Conservation (phyloP, 2,329 filamentous ascomycete species). For the Colletotrichum liriopes region DNA sequence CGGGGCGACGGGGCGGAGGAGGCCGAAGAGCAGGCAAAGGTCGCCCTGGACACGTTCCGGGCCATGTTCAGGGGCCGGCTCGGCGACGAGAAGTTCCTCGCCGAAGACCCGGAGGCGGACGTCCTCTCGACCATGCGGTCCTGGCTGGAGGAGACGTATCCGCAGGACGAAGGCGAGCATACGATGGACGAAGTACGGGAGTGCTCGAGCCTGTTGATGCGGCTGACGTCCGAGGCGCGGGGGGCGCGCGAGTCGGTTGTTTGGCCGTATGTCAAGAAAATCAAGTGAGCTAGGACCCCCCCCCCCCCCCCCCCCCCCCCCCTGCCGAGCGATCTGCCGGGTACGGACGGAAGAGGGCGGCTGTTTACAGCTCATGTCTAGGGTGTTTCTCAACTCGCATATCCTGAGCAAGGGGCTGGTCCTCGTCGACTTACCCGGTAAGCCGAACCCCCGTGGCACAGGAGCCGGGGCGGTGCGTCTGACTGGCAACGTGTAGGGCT, state of each 20-base stretch:
- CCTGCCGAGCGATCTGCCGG: no score
- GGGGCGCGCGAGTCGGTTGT: constrained; percentile 44
- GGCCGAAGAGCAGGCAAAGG: constrained; percentile 48
- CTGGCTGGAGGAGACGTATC: constrained; percentile 46
- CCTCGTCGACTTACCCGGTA: constrained; percentile 65
- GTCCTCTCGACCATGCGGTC: constrained; percentile 45
- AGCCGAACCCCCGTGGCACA: no score
- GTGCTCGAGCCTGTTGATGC: constrained; percentile 54
- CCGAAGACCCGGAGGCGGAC: constrained; percentile 16
- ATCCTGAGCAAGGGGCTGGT: constrained; percentile 65
- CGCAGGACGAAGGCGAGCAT: no score
- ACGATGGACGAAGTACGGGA: no score
- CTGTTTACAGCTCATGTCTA: constrained; percentile 45
- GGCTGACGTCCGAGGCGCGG: constrained; percentile 56
- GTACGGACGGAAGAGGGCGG: no score
- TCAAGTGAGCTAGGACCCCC: no score
- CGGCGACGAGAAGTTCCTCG: constrained; percentile 44
- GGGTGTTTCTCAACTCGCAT: constrained; percentile 60
- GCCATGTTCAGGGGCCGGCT: constrained; percentile 54
- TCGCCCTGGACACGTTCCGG: constrained; percentile 56
- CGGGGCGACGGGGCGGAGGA: constrained; percentile 44
- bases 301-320: no score
- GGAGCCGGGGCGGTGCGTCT: no score
- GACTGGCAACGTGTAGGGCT: no score
- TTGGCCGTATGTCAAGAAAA: constrained; percentile 64